Evolutionary conservation across 306 rosid species (phyloP), one percentile per base, ranked within the genome.

Genomic region (Luffa aegyptiaca): DNA sequence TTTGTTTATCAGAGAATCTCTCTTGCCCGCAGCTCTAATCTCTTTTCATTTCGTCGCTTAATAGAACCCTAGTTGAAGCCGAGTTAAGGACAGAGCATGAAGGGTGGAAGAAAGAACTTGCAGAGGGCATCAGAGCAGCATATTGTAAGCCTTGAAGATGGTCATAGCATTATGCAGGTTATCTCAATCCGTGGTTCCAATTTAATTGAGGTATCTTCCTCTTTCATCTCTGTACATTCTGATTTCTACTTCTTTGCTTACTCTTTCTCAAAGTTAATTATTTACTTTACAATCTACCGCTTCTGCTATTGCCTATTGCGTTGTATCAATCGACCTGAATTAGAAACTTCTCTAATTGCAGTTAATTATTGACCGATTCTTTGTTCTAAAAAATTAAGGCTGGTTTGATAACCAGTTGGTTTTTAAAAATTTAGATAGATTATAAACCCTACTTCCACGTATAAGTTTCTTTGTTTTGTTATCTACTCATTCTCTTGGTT

Each of bases 71-170:
- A 58, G 37, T 58, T 21, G 36, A 21, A 58, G 14, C 35, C 5
- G 12, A 72, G 18, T 73, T 5, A 11, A 10, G 39, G 5, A 1
- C 20, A 45, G 17, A 78, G 26, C 72, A 95, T 95, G 97, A 86
- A 87, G 83, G 97, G 91, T 75, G 98, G 98, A 85, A 91, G 97
- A 84, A 95, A 92, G 85, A 95, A 95, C 86, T 84, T 95, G 84
- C 89, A 86, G 86, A 86, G 97, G 82, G 97, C 91, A 39, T 81
- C 85, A 10, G 88, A 77, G 86, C 92, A 89, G 64, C 75, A 80
- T 44, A 83, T 80, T 65, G 78, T 88, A 0, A 86, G 86, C 58
- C 86, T 95, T 45, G 88, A 85, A 80, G 87, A 90, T 14, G 92
- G 90, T 4, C 90, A 95, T 71, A 48, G 79, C 45, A 82, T 95